These are phyloP conservation scores for Trichophyton rubrum DNA, from an alignment of 2,329 filamentous ascomycete genomes.

Conservation along the genomic window DNA sequence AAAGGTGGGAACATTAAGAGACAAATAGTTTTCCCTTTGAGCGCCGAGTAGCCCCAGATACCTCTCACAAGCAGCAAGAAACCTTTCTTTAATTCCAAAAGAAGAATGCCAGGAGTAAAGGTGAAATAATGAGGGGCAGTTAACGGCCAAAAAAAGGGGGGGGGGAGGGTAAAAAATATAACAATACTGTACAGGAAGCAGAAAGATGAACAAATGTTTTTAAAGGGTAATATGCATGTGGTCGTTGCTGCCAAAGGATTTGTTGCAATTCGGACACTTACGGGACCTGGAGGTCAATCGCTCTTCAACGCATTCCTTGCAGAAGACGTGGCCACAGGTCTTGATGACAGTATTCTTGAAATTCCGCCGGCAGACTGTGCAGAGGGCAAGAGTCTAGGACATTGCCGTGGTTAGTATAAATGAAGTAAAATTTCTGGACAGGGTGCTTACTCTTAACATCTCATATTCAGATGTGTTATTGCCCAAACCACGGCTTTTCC, in stretches of 20 bases:
- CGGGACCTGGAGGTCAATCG: constrained; percentile 79
- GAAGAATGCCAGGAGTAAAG: not conserved
- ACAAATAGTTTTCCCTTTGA: constrained; percentile 5
- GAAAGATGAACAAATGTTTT: constrained; percentile 11
- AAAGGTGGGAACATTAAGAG: constrained; percentile 7
- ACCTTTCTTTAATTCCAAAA: not conserved
- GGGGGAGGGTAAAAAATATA: constrained; percentile 1
- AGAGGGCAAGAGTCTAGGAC: constrained; percentile 59
- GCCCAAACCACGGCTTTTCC: constrained; percentile 70
- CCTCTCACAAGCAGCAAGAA: not conserved
- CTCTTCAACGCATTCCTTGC: constrained; percentile 78
- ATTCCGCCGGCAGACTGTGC: constrained; percentile 81
- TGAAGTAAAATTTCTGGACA: constrained; percentile 14
- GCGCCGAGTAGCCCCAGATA: not conserved
- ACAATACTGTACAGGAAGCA: constrained; percentile 13
- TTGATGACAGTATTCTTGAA: constrained; percentile 92
- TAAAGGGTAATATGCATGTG: constrained; percentile 53
- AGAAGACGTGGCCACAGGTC: constrained; percentile 91
- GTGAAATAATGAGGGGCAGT: not conserved
- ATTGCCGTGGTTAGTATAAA: constrained; percentile 4
- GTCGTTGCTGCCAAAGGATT: constrained; percentile 81
- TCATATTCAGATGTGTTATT: constrained; percentile 75
- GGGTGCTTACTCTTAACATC: constrained; percentile 63
- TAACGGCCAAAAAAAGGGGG: not conserved
- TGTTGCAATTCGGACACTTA: constrained; percentile 90